Percentiles rank a stretch among this genome's conserved stretches.
Conservation (phyloP, 2,329 filamentous ascomycete genomes). For the Hortaea werneckii region DNA sequence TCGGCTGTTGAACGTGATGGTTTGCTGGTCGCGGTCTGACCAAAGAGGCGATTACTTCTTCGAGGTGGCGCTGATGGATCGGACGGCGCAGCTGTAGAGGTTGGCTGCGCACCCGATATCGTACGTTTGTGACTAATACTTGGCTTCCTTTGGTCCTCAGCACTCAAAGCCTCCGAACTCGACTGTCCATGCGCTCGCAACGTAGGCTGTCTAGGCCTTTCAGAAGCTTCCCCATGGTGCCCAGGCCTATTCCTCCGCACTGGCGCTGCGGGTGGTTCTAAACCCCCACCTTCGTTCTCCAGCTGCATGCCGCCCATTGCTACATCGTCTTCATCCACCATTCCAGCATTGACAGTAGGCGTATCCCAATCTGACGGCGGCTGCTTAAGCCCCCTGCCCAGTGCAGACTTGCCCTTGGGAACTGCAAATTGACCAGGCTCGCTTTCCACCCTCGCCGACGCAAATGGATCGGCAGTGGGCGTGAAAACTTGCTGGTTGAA, state of each 20-base stretch:
- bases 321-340: slow-evolving; percentile 33
- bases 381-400: slow-evolving; percentile 13
- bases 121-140: slow-evolving; percentile 62
- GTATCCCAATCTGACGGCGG: slow-evolving; percentile 32
- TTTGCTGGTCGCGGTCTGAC: slow-evolving; percentile 53
- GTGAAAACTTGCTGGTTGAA: slow-evolving; percentile 15
- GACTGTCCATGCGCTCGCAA: slow-evolving; percentile 30
- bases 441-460: slow-evolving; percentile 18
- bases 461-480: slow-evolving; percentile 33
- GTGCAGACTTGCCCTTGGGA: slow-evolving; percentile 33
- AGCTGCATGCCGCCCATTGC: slow-evolving; percentile 19
- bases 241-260: slow-evolving; percentile 26
- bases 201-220: slow-evolving; percentile 25
- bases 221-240: slow-evolving; percentile 17
- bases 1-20: slow-evolving; percentile 50
- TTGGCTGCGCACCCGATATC: slow-evolving; percentile 65
- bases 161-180: slow-evolving; percentile 26
- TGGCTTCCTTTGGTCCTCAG: slow-evolving; percentile 26
- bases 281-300: slow-evolving; percentile 13
- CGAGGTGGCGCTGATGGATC: slow-evolving; percentile 35
- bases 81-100: slow-evolving; percentile 16
- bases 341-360: slow-evolving; percentile 34
- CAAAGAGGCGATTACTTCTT: slow-evolving; percentile 42
- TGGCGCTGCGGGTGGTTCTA: slow-evolving; percentile 42
- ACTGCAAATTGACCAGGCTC: slow-evolving; percentile 29